These are phyloP conservation scores for Sporothrix variecibatus DNA, from an alignment of 2,329 filamentous ascomycete genomes.

Conservation along the genomic window DNA sequence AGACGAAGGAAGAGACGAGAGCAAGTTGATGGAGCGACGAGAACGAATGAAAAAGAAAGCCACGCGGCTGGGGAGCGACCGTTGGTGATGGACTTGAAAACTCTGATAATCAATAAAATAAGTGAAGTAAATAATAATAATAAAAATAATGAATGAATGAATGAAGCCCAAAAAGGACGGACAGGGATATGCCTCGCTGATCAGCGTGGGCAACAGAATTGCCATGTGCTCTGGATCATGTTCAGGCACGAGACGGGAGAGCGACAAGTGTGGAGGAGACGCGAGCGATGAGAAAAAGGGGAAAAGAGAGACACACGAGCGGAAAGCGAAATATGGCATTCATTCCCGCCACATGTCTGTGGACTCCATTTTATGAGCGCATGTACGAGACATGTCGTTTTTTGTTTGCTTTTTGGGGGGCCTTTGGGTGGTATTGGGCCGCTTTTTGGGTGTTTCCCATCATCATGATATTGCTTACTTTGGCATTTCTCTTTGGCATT, in stretches of 20 bases:
- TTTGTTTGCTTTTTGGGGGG: background rate
- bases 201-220: background rate
- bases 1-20: background rate
- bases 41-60: background rate
- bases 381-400: background rate
- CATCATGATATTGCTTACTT: background rate
- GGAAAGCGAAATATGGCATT: background rate
- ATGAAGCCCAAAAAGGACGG: background rate
- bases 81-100: background rate
- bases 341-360: background rate
- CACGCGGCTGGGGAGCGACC: background rate
- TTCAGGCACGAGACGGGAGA: background rate
- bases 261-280: background rate
- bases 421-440: background rate
- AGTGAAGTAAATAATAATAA: background rate
- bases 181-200: slow-evolving; percentile 3
- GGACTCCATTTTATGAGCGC: background rate
- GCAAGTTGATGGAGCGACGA: background rate
- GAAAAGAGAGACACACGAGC: background rate
- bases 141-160: background rate
- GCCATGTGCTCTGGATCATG: slow-evolving; percentile 9
- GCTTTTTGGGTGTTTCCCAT: background rate
- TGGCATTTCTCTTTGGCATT: background rate
- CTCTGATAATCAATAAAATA: background rate
- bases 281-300: background rate